phyloP scores from a whole-genome alignment of 305 asterid species.

The Fraxinus dipetala region DNA sequence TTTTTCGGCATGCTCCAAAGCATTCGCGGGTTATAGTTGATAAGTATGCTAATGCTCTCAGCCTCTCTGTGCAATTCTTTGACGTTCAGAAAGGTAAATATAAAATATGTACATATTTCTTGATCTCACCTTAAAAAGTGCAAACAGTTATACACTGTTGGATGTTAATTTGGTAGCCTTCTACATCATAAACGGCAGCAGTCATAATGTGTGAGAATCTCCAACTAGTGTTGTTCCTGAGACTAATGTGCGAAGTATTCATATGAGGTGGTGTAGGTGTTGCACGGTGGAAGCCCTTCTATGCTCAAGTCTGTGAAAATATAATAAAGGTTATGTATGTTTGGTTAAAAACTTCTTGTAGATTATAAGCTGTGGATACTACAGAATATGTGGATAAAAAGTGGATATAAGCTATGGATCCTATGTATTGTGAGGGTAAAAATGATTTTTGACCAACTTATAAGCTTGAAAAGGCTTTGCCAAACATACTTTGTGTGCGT shows the following conservation, averaged over 20 bases:
- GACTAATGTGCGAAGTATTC: background rate
- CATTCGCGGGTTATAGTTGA: constrained; percentile 17
- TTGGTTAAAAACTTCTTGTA: background rate
- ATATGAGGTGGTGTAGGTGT: background rate
- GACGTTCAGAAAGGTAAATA: constrained; percentile 59
- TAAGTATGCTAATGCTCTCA: constrained; percentile 48
- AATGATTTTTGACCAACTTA: background rate
- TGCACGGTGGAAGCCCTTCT: background rate
- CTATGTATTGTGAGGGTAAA: background rate
- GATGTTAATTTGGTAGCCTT: background rate
- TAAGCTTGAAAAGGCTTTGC: background rate
- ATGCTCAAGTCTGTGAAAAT: background rate
- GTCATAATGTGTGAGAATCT: background rate
- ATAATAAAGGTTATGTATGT: too few species aligned
- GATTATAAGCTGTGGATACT: background rate
- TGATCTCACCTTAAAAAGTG: background rate
- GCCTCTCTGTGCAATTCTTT: constrained; percentile 51
- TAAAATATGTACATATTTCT: background rate
- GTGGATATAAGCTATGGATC: background rate
- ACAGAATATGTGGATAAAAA: background rate
- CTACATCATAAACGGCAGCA: background rate
- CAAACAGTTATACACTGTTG: background rate
- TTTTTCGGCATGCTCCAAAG: constrained; percentile 15
- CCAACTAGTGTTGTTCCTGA: background rate
- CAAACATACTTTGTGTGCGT: background rate